Evolutionary conservation across 495 filamentous ascomycete genomes (phyloP).

Genomic region (Astrothelium macrocarpum): DNA sequence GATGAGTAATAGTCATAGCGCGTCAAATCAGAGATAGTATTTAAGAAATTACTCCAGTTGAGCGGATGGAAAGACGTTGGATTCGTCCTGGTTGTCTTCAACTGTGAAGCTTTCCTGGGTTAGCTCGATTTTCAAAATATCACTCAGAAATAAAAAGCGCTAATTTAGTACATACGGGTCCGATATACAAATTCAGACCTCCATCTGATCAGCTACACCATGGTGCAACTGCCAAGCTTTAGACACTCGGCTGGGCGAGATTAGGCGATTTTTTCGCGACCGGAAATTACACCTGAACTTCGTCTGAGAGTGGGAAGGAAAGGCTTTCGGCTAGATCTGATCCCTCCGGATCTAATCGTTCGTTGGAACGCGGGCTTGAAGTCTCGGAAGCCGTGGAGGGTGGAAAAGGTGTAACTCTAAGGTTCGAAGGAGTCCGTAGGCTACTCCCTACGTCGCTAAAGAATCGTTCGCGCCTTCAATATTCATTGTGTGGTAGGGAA

Average conservation of each 20-base stretch:
- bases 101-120: too few species aligned
- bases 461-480: neutral
- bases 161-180: too few species aligned
- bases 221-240: neutral
- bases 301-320: neutral
- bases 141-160: too few species aligned
- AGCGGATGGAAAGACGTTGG: too few species aligned
- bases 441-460: neutral
- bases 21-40: too few species aligned
- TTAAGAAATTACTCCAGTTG: too few species aligned
- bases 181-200: too few species aligned
- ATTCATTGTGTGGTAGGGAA: neutral
- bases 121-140: too few species aligned
- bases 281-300: neutral
- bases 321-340: neutral
- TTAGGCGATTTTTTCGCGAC: neutral
- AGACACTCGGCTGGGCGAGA: neutral
- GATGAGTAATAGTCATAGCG: too few species aligned
- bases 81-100: too few species aligned
- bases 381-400: neutral
- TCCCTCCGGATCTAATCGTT: neutral
- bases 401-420: neutral
- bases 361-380: neutral
- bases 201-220: neutral
- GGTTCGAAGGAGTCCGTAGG: neutral